Conservation (phyloP, 2,329 filamentous ascomycete species). For the Trichothecium roseum region DNA sequence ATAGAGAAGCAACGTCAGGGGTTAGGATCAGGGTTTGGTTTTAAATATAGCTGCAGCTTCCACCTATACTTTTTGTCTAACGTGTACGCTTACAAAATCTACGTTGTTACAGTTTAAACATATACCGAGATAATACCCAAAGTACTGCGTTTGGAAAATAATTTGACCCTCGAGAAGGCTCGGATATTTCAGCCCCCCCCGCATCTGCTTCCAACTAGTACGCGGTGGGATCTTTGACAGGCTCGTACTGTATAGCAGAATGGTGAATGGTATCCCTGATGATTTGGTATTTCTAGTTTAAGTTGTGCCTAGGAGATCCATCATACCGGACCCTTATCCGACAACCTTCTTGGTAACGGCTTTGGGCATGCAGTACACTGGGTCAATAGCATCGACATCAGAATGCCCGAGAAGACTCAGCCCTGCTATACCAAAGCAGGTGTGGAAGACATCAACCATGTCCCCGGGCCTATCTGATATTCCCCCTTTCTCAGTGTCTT, state of each 20-base stretch:
- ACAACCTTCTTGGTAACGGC: slow-evolving; percentile 51
- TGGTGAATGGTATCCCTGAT: slow-evolving; percentile 15
- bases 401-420: slow-evolving; percentile 73
- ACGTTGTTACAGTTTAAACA: no score
- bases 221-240: slow-evolving; percentile 34
- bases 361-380: slow-evolving; percentile 77
- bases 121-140: no score
- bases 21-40: no score
- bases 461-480: slow-evolving; percentile 85
- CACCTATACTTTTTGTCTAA: no score
- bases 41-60: no score
- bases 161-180: no score
- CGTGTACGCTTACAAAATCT: no score
- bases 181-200: no score
- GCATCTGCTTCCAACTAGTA: slow-evolving; percentile 56
- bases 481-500: slow-evolving; percentile 76
- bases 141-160: no score
- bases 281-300: neutral
- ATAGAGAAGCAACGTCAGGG: no score
- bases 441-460: slow-evolving; percentile 97
- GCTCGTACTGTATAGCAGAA: slow-evolving; percentile 68
- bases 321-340: slow-evolving; percentile 22
- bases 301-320: neutral
- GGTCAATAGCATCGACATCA: slow-evolving; percentile 71
- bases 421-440: slow-evolving; percentile 78